A percentile compares a stretch with the other conserved stretches of the same genome.
phyloP scores from a whole-genome alignment of 805 yeast species.

The Hanseniaspora thailandica region DNA sequence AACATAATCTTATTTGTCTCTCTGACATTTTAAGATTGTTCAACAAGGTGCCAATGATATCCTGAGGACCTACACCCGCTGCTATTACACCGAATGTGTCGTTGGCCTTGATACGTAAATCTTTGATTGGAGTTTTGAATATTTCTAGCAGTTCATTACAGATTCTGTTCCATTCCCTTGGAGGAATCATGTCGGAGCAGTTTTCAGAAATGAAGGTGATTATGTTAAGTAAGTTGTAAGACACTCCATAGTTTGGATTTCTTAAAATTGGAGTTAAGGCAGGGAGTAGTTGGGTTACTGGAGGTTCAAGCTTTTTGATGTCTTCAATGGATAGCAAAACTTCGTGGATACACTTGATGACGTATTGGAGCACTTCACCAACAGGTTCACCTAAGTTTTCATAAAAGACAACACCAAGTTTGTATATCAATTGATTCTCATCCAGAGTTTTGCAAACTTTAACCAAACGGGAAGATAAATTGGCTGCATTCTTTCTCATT shows the following conservation, averaged over 20 bases:
- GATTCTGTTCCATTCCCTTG: constrained; percentile 95
- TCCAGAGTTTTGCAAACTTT: constrained; percentile 55
- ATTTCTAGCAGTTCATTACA: constrained; percentile 83
- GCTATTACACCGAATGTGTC: constrained; percentile 86
- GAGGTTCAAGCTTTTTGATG: constrained; percentile 57
- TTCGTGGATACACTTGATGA: constrained; percentile 55
- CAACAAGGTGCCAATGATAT: constrained; percentile 70
- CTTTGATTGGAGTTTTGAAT: constrained; percentile 66
- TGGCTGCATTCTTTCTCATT: constrained; percentile 76
- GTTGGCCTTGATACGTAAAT: constrained; percentile 75
- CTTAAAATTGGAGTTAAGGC: constrained; percentile 82
- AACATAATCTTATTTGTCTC: constrained; percentile 89
- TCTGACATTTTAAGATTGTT: constrained; percentile 85
- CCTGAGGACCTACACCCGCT: constrained; percentile 89
- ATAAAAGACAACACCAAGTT: constrained; percentile 63
- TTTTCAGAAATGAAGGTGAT: constrained; percentile 73
- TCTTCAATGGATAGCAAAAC: constrained; percentile 49
- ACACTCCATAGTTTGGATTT: constrained; percentile 83
- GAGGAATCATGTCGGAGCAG: constrained; percentile 72
- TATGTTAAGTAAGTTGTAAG: constrained; percentile 63
- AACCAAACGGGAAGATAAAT: constrained; percentile 53
- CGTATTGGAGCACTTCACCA: constrained; percentile 86
- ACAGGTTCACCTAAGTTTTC: constrained; percentile 90
- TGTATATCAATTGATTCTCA: constrained; percentile 50
- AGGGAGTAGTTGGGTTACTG: constrained; percentile 70